phyloP scores from a whole-genome alignment of 2,329 filamentous ascomycete genomes.

The Sporothrix variecibatus region DNA sequence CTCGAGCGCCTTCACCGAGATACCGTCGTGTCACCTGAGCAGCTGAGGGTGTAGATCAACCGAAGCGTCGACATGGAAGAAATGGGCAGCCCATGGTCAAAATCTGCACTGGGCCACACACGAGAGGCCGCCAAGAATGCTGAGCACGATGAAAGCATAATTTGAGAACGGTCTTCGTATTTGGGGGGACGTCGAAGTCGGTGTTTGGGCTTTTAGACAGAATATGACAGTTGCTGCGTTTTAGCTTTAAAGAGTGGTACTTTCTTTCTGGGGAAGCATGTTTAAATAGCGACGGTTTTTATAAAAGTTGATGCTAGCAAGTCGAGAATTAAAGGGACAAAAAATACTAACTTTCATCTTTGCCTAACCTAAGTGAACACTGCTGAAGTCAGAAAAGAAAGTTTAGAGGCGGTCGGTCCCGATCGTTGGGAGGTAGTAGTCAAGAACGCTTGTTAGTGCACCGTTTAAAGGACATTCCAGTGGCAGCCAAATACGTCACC shows the following conservation, averaged over 20 bases:
- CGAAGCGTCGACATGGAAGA: background rate
- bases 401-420: background rate
- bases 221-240: background rate
- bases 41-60: constrained; percentile 28
- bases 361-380: background rate
- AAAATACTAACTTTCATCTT: background rate
- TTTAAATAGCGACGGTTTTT: background rate
- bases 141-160: constrained; percentile 1
- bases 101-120: background rate
- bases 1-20: constrained; percentile 27
- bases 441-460: background rate
- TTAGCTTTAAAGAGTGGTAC: background rate
- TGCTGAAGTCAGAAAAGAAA: background rate
- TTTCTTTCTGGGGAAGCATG: background rate
- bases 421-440: background rate
- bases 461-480: background rate
- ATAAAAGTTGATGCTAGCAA: background rate
- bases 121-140: background rate
- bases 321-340: background rate
- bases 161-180: background rate
- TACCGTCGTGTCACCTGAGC: constrained; percentile 27
- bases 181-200: background rate
- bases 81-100: background rate
- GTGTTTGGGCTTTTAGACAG: background rate
- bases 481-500: constrained; percentile 3